These are phyloP conservation scores for Spinacia oleracea DNA, from an alignment of 179 eudicot species.

Conservation along the genomic window DNA sequence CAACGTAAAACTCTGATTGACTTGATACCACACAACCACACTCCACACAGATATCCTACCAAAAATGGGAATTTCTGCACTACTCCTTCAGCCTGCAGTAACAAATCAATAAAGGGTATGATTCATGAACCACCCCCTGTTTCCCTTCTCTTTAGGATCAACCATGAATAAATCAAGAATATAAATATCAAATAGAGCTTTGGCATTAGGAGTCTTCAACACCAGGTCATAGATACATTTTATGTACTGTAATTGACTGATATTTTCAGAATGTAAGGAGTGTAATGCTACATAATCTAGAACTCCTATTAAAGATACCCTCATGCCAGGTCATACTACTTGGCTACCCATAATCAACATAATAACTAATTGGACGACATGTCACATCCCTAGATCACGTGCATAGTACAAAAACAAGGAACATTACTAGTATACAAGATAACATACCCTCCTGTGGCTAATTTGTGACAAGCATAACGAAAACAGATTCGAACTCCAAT, in stretches of 20 bases:
- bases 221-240: too few species aligned
- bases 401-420: too few species aligned
- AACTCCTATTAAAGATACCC: neutral
- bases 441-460: neutral
- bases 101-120: neutral
- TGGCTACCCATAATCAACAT: neutral
- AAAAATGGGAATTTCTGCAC: too few species aligned
- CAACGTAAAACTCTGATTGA: too few species aligned
- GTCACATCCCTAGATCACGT: neutral
- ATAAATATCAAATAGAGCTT: too few species aligned
- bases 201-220: too few species aligned
- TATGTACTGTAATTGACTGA: neutral
- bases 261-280: neutral
- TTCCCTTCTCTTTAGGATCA: neutral
- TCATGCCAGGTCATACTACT: neutral
- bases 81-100: too few species aligned
- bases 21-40: too few species aligned
- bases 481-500: too few species aligned
- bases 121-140: neutral
- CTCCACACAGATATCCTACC: too few species aligned
- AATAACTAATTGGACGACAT: neutral
- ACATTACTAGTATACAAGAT: too few species aligned
- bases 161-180: neutral
- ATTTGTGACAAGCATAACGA: too few species aligned
- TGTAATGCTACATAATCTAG: neutral